A percentile compares a stretch with the other conserved stretches of the same genome.
Conservation (phyloP, 176 grass and related monocot genomes). For the Musa beccarii region DNA sequence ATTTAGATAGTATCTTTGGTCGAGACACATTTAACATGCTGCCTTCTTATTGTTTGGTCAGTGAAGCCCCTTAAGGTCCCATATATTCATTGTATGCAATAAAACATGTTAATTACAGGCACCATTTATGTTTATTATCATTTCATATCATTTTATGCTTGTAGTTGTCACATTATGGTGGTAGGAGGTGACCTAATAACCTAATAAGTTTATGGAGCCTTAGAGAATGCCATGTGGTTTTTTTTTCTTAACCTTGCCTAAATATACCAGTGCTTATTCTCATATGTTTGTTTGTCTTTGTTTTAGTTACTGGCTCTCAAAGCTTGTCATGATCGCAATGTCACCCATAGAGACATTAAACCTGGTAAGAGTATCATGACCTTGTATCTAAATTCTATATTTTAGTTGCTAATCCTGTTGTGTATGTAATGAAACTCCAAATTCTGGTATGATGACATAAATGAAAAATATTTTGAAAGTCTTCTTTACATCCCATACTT, state of each 20-base stretch:
- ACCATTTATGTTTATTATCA: not conserved
- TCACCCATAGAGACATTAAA: slow-evolving; percentile 96
- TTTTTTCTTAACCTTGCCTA: not conserved
- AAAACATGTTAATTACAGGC: not conserved
- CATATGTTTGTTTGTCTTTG: slow-evolving; percentile 19
- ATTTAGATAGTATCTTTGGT: not conserved
- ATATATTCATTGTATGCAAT: not conserved
- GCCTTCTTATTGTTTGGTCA: not conserved
- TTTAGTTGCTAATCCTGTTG: not conserved
- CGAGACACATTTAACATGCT: not conserved
- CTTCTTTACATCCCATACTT: not conserved
- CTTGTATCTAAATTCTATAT: slow-evolving; percentile 11
- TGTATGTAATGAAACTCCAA: not conserved
- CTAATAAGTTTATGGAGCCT: not conserved
- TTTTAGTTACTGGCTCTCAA: slow-evolving; percentile 71
- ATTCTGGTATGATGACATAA: too few species aligned
- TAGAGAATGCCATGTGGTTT: not conserved
- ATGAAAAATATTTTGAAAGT: too few species aligned
- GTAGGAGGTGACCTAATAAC: not conserved
- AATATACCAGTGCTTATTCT: slow-evolving; percentile 1
- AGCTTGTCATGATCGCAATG: slow-evolving; percentile 80
- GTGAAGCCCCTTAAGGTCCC: not conserved
- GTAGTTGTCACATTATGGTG: not conserved
- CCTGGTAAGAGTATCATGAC: slow-evolving; percentile 53
- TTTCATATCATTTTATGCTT: not conserved